phyloP scores from a whole-genome alignment of 1,139 yeast species.

The Geotrichum carabidarum region DNA sequence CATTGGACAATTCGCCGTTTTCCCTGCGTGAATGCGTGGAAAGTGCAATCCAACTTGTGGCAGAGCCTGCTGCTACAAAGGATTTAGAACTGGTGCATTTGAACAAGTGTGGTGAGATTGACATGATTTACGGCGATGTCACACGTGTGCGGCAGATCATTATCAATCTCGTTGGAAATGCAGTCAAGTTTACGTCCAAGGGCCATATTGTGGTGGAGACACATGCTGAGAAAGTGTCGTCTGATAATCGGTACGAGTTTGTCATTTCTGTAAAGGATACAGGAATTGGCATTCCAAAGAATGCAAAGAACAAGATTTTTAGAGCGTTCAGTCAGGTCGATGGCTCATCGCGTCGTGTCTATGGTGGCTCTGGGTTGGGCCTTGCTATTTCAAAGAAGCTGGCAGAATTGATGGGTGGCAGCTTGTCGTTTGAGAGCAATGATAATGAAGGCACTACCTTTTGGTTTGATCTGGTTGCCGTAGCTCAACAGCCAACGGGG shows the following conservation, averaged over 20 bases:
- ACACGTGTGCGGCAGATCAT: conserved; percentile 52
- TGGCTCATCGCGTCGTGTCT: conserved; percentile 52
- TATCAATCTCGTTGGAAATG: conserved; percentile 53
- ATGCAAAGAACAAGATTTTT: conserved; percentile 47
- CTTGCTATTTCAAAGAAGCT: conserved; percentile 55
- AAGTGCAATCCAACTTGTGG: conserved; percentile 49
- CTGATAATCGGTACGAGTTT: conserved; percentile 43
- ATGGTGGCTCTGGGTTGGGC: conserved; percentile 60
- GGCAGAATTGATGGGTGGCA: conserved; percentile 57
- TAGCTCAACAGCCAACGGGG: conserved; percentile 28
- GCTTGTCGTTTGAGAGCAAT: conserved; percentile 47
- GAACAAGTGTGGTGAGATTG: conserved; percentile 44
- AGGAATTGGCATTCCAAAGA: conserved; percentile 58
- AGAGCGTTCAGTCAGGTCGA: conserved; percentile 60
- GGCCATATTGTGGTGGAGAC: conserved; percentile 48
- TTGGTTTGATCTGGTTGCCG: conserved; percentile 41
- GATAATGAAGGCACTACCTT: conserved; percentile 54
- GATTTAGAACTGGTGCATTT: conserved; percentile 47
- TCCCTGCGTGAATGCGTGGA: conserved; percentile 49
- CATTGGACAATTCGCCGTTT: conserved; percentile 47
- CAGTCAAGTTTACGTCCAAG: conserved; percentile 50
- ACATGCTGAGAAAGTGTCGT: conserved; percentile 36
- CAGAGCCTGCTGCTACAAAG: conserved; percentile 49
- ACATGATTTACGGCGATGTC: conserved; percentile 47
- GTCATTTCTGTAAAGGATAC: conserved; percentile 48